Evolutionary conservation across 352 stramenopile species (phyloP).

Genomic region (Thalassiosira mediterranea): DNA sequence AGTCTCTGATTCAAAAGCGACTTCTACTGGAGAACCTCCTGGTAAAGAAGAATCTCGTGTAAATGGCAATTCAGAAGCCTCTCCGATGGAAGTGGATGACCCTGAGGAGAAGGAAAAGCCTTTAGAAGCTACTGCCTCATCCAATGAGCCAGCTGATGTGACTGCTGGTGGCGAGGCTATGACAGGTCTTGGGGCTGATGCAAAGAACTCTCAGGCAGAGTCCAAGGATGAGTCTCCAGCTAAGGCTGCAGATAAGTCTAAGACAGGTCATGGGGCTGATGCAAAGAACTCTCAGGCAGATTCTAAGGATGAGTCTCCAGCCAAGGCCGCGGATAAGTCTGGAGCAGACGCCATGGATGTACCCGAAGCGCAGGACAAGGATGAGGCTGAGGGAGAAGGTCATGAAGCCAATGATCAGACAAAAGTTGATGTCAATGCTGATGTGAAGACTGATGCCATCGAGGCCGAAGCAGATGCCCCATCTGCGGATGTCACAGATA

Average conservation of each 20-base stretch:
- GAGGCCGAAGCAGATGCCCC: conserved; percentile 18
- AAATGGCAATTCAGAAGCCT: conserved; percentile 18
- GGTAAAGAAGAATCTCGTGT: background rate
- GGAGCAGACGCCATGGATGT: too few species aligned
- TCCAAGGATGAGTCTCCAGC: conserved; percentile 17
- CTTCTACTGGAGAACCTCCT: conserved; percentile 1
- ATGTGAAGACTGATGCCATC: conserved; percentile 1
- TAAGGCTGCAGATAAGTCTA: background rate
- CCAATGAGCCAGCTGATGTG: conserved; percentile 16
- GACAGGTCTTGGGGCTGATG: background rate
- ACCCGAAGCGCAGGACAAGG: conserved; percentile 18
- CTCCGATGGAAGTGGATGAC: conserved; percentile 12
- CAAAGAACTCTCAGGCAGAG: conserved; percentile 14
- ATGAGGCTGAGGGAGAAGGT: conserved; percentile 10
- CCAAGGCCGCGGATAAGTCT: background rate
- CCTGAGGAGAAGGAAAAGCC: conserved; percentile 16
- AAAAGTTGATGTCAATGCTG: conserved; percentile 3
- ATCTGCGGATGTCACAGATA: background rate
- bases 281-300: conserved; percentile 12
- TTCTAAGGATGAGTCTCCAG: conserved; percentile 25
- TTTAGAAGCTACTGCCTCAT: conserved; percentile 15
- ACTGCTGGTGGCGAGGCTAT: conserved; percentile 4
- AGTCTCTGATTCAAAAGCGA: background rate
- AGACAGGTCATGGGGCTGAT: background rate
- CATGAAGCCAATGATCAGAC: background rate